Conservation (phyloP, 2,329 filamentous ascomycete species). For the Phialemonium atrogriseum region DNA sequence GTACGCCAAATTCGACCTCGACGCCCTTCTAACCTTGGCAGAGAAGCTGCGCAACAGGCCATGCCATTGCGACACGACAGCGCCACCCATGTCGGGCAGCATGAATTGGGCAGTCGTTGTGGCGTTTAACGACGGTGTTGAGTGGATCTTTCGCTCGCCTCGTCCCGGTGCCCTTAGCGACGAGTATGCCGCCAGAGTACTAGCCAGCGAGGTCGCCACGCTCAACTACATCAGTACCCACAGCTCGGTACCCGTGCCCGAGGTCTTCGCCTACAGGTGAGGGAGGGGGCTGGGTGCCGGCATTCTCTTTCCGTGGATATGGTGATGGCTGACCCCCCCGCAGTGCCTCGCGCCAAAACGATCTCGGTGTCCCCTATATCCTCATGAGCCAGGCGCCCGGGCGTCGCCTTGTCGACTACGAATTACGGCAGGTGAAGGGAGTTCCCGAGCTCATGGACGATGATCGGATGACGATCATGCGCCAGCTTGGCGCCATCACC, state of each 20-base stretch:
- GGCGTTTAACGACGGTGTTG: not conserved
- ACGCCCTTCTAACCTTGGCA: not conserved
- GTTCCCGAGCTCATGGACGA: not conserved
- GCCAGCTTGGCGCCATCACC: not conserved
- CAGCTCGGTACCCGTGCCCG: not conserved
- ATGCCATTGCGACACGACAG: not conserved
- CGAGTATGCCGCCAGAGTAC: not conserved
- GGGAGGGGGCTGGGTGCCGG: too few species aligned
- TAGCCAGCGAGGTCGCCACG: not conserved
- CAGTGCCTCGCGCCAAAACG: not conserved
- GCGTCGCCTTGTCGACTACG: not conserved
- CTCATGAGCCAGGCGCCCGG: constrained; percentile 1
- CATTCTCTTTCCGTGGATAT: too few species aligned
- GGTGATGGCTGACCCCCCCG: not conserved
- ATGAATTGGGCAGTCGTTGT: not conserved
- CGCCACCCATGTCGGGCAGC: not conserved
- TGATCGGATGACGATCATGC: not conserved
- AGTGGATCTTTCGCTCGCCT: constrained; percentile 1
- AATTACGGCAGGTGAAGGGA: not conserved
- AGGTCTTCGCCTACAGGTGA: not conserved
- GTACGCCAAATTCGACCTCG: not conserved
- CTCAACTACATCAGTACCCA: constrained; percentile 1
- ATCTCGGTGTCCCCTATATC: not conserved
- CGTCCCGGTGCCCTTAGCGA: not conserved
- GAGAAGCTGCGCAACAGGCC: not conserved